Evolutionary conservation across 495 filamentous ascomycete species (phyloP).

Genomic region (Aspergillus hancockii): DNA sequence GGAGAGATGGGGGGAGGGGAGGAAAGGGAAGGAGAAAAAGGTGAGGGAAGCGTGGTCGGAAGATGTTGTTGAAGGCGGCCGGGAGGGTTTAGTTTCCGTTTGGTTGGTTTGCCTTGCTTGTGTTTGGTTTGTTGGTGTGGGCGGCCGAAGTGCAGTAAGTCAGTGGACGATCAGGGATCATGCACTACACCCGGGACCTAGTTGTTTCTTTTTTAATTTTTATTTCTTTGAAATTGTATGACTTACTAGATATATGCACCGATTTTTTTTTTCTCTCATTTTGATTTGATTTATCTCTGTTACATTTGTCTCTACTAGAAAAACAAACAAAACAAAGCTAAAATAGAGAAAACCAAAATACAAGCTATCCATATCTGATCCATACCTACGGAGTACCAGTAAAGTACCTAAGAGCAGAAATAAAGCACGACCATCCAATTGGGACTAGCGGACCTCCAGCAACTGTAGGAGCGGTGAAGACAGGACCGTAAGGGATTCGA

Average conservation of each 20-base stretch:
- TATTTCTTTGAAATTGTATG: not conserved
- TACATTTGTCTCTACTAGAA: no score
- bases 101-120: not conserved
- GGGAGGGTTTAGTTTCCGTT: not conserved
- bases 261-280: no score
- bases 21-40: constrained; percentile 24
- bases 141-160: not conserved
- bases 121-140: constrained; percentile 6
- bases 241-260: not conserved
- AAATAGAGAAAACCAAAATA: no score
- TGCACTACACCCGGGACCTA: not conserved
- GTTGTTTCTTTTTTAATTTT: not conserved
- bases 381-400: not conserved
- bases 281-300: not conserved
- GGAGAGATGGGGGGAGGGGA: constrained; percentile 6
- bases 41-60: constrained; percentile 23
- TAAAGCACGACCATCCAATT: no score
- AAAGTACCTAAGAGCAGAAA: not conserved
- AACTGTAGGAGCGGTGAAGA: constrained; percentile 1
- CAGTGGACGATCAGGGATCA: constrained; percentile 1
- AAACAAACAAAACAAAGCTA: not conserved
- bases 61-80: constrained; percentile 4
- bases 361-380: not conserved
- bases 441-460: constrained; percentile 1
- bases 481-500: not conserved